Base-by-base conservation (phyloP, 352 stramenopile genomes). In the Globisporangium camurandrum region DNA sequence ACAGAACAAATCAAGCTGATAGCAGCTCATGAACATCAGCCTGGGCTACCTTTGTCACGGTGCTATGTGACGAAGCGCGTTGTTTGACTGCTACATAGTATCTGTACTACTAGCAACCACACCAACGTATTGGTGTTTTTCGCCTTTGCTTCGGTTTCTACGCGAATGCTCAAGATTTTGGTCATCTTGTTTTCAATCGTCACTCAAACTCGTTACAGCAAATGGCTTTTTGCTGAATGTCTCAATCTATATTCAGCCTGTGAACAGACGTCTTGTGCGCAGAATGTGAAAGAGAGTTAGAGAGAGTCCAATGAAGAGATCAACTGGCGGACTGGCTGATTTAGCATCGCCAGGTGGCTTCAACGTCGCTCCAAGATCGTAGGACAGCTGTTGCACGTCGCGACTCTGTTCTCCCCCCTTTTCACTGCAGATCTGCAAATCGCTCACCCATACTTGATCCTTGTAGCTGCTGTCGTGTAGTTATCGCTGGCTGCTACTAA, bases 301-400 rank as follows among this genome's bases (percentile, higher is more conserved):
- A 38, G 33, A 38, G 33, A 38, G 33, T 17, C n/a, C n/a, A n/a
- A n/a, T n/a, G n/a, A n/a, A n/a, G 33, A 38, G 36, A 16, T 41
- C 36, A n/a, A 41, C 36, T 22, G 6, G 17, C 36, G 19, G 36
- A 7, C 10, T 19, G 11, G 34, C 34, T 23, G 34, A 40, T 40
- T 40, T 22, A 24, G 36, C 17, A 41, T 41, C 5, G 20, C 36
- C 14, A 17, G 17, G 34, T 41, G 36, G 36, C 36, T 41, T 41
- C 36, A 41, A 41, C 36, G 23, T 12, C 36, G 36, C 36, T 41
- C 36, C 36, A 41, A 41, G 36, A 41, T 41, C 23, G 36, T 24
- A 22, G 16, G 36, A 41, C n/a, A n/a, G n/a, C n/a, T n/a, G 14
- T n/a, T 8, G 16, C 36, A 16, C 12, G 34, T 9, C 34, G 34